A percentile compares a stretch with the other conserved stretches of the same genome.
These are phyloP conservation scores for Pseudogymnoascus sp. DNA, from an alignment of 2,329 filamentous ascomycete species.

Conservation along the genomic window DNA sequence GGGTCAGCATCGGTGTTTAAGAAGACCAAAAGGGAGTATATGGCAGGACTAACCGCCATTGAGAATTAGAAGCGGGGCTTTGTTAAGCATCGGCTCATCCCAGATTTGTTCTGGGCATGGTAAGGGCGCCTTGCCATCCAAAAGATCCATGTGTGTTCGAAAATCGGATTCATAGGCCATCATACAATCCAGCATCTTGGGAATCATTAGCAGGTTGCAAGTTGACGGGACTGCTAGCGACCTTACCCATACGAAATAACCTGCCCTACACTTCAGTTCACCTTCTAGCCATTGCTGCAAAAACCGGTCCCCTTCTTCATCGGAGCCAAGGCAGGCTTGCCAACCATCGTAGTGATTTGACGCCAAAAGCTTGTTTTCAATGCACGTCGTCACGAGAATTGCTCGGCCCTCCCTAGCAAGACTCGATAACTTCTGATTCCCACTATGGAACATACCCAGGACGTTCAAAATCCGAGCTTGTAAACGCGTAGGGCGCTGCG, in stretches of 20 bases:
- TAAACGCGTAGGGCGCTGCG: conserved; percentile 3
- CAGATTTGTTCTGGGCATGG: conserved; percentile 10
- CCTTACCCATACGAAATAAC: conserved; percentile 10
- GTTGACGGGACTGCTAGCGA: background rate
- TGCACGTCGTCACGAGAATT: conserved; percentile 6
- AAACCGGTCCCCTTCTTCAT: conserved; percentile 2
- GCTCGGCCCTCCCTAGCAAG: conserved; percentile 6
- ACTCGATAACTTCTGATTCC: background rate
- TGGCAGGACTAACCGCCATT: background rate
- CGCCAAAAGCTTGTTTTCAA: conserved; percentile 7
- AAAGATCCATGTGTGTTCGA: conserved; percentile 10
- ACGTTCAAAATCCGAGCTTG: conserved; percentile 9
- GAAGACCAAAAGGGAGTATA: background rate
- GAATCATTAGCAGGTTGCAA: background rate
- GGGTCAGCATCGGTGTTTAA: background rate
- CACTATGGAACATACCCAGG: conserved; percentile 10
- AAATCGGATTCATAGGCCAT: conserved; percentile 10
- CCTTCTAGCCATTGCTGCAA: conserved; percentile 10
- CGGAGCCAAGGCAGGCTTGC: background rate
- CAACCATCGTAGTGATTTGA: conserved; percentile 6
- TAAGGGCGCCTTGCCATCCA: conserved; percentile 9
- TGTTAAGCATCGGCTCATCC: conserved; percentile 7
- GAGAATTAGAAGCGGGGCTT: conserved; percentile 9
- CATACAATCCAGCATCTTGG: conserved; percentile 10
- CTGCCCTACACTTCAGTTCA: conserved; percentile 8